A percentile compares a stretch with the other conserved stretches of the same genome.
Evolutionary conservation across 441 rosid species (phyloP).

Genomic region (Jatropha multifida): DNA sequence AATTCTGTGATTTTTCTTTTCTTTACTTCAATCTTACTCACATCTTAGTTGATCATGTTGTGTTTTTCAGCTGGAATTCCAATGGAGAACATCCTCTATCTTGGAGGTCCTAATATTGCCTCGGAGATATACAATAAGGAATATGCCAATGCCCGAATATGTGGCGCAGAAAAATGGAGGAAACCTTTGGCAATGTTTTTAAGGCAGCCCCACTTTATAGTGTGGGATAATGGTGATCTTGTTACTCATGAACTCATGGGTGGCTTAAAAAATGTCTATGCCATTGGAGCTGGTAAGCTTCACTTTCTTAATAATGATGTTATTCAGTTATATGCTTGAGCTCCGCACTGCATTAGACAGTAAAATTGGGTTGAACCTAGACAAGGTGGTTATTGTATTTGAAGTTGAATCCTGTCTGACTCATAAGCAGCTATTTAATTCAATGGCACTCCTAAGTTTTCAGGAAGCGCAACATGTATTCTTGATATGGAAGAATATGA

Average conservation of each 20-base stretch:
- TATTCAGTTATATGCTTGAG: constrained; percentile 4
- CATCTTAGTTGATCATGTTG: constrained; percentile 2
- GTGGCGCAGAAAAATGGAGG: constrained; percentile 96
- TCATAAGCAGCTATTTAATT: not conserved
- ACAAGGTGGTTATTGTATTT: not conserved
- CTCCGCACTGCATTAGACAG: not conserved
- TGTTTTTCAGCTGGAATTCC: constrained; percentile 72
- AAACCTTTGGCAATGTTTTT: constrained; percentile 79
- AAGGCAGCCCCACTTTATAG: constrained; percentile 90
- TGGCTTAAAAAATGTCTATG: constrained; percentile 94
- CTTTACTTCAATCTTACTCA: not conserved
- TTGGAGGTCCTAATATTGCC: constrained; percentile 98
- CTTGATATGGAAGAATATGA: not conserved
- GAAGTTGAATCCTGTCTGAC: not conserved
- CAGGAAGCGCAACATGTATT: not conserved
- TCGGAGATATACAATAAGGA: constrained; percentile 91
- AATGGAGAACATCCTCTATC: constrained; percentile 79
- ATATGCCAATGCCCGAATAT: constrained; percentile 96
- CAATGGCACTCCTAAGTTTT: not conserved
- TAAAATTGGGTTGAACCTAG: not conserved
- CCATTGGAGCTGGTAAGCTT: constrained; percentile 93
- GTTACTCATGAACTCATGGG: constrained; percentile 56
- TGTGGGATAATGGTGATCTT: constrained; percentile 88
- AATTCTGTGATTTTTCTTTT: constrained; percentile 39
- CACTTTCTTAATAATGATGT: constrained; percentile 7